phyloP scores from a whole-genome alignment of 495 filamentous ascomycete species.

The Tetracladium marchalianum region DNA sequence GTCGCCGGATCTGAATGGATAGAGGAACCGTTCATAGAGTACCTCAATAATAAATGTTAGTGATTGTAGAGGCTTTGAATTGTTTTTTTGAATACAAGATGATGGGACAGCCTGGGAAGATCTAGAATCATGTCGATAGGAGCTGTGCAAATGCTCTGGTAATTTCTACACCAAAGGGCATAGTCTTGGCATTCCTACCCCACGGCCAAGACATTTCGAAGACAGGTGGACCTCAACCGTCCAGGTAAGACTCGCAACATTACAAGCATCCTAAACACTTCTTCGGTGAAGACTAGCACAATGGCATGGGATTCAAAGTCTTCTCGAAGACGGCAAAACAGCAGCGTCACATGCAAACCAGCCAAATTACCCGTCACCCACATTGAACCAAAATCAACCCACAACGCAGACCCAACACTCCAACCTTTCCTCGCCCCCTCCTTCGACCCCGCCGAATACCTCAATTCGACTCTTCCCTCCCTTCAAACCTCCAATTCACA shows the following conservation, averaged over 20 bases:
- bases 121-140: too few species aligned
- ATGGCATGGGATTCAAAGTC: constrained; percentile 32
- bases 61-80: too few species aligned
- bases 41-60: too few species aligned
- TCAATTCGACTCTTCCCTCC: constrained; percentile 65
- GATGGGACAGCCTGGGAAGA: background rate
- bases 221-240: too few species aligned
- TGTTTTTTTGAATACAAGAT: too few species aligned
- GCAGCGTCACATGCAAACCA: constrained; percentile 10
- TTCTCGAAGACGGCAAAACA: constrained; percentile 28
- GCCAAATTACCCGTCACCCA: background rate
- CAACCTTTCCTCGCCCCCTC: constrained; percentile 59
- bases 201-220: too few species aligned
- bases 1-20: too few species aligned
- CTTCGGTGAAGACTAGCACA: background rate
- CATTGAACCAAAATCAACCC: constrained; percentile 35
- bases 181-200: too few species aligned
- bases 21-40: too few species aligned
- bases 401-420: constrained; percentile 50
- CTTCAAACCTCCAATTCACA: constrained; percentile 35
- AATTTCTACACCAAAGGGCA: too few species aligned
- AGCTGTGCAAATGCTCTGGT: too few species aligned
- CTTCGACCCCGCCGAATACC: constrained; percentile 73
- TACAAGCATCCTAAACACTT: background rate
- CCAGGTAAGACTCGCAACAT: too few species aligned